Conservation (phyloP, 352 stramenopile genomes). For the Pythium coloratum region DNA sequence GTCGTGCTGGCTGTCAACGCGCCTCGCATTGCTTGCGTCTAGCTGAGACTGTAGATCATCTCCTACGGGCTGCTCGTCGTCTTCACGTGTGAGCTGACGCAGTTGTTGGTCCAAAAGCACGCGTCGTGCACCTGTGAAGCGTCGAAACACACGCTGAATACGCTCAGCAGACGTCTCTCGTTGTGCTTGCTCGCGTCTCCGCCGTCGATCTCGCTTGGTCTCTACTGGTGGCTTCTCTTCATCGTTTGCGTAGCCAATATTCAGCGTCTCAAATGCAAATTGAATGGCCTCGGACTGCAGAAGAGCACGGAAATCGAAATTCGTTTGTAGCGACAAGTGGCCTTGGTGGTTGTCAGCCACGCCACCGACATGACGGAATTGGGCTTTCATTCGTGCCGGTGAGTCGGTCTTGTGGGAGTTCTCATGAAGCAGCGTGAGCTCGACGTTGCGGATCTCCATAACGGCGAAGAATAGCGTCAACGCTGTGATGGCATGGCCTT, state of each 20-base stretch:
- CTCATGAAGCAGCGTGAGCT: conserved; percentile 45
- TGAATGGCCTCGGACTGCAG: conserved; percentile 30
- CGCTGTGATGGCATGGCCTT: conserved; percentile 1
- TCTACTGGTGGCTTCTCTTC: conserved; percentile 1
- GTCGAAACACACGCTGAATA: conserved; percentile 31
- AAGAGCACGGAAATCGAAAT: conserved; percentile 54
- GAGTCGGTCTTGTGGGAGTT: not conserved
- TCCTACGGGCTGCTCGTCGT: not conserved
- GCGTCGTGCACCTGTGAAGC: not conserved
- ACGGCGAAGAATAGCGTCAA: conserved; percentile 51
- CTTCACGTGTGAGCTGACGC: conserved; percentile 18
- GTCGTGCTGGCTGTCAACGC: not conserved
- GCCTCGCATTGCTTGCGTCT: not conserved
- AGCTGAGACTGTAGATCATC: not conserved
- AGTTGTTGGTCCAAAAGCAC: conserved; percentile 9
- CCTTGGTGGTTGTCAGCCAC: conserved; percentile 66
- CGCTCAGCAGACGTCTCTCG: not conserved
- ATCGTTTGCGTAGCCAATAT: not conserved
- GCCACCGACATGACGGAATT: conserved; percentile 56
- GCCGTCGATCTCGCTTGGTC: conserved; percentile 20
- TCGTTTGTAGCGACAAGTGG: conserved; percentile 48
- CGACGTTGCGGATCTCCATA: conserved; percentile 49
- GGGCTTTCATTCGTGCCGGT: conserved; percentile 37
- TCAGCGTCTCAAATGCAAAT: conserved; percentile 28
- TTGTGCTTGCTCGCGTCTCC: conserved; percentile 8